Evolutionary conservation across 306 rosid species (phyloP), one percentile per base, ranked within the genome.

Genomic region (Casuarina cunninghamiana): DNA sequence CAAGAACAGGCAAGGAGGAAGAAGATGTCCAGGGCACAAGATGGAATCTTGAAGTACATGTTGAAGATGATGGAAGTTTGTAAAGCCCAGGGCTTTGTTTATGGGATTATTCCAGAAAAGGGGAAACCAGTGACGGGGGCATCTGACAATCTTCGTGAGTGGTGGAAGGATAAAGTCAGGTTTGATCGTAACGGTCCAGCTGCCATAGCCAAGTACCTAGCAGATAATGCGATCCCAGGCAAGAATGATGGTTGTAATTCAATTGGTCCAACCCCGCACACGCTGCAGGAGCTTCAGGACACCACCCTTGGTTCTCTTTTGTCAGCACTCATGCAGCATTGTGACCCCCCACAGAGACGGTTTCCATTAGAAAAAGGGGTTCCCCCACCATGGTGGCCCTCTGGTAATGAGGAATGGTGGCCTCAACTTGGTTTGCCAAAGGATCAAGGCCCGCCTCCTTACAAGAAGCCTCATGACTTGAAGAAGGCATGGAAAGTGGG

Each of bases 161-260:
- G 98, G 98, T 93, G 98, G 98, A 93, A 93, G 84, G 98, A 91
- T 39, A 93, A 87, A 76, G 98, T 93, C 10, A 77, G 98, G 76
- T 93, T 93, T 44, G 98, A 90, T 74, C 88, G 97, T 5, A 93
- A 93, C 9, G 98, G 98, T 55, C 98, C 98, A 0, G 97, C 98
- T 53, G 98, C 98, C 54, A 90, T 93, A 65, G 82, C 91, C 71
- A 93, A 90, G 83, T 88, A 93, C 70, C 91, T 84, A 45, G 91
- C 90, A 0, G 97, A 93, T 53, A 82, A 93, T 68, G 84, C 90
- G 0, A 76, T 88, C 32, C 90, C 89, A 0, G 93, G 91, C 2
- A 79, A 68, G 76, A 89, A 75, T 12, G 93, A 89, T n/a, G 96
- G 90, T 6, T 79, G 87, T 78, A 87, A 68, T 51, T 53, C 93